Evolutionary conservation across 345 rosid genomes (phyloP).

Genomic region (Populus tremula): DNA sequence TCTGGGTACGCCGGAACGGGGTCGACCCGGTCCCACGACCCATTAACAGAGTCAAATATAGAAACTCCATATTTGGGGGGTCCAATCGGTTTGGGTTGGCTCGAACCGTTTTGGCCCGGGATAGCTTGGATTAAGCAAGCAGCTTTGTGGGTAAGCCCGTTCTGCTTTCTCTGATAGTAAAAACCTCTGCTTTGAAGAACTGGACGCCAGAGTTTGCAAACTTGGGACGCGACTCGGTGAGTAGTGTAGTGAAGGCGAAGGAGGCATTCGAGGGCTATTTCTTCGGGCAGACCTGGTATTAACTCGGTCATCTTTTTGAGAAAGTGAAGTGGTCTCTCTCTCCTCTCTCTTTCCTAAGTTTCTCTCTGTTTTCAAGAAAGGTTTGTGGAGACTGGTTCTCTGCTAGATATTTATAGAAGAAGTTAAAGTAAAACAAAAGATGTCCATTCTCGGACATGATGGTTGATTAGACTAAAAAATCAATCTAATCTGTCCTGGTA

Average conservation of each 20-base stretch:
- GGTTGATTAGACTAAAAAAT: no score
- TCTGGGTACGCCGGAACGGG: slow-evolving; percentile 42
- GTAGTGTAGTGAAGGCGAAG: slow-evolving; percentile 43
- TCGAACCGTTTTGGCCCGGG: not conserved
- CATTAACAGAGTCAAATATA: slow-evolving; percentile 40
- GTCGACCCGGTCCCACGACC: slow-evolving; percentile 42
- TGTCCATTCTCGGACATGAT: no score
- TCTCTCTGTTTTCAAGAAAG: not conserved
- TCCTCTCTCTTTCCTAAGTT: not conserved
- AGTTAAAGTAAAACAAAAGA: not conserved
- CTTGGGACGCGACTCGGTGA: slow-evolving; percentile 45
- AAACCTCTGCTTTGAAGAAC: slow-evolving; percentile 43
- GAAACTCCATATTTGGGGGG: slow-evolving; percentile 37
- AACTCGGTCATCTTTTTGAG: slow-evolving; percentile 24
- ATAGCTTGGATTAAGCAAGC: slow-evolving; percentile 58
- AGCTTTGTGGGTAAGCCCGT: slow-evolving; percentile 39
- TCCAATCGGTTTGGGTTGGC: slow-evolving; percentile 26
- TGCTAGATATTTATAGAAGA: not conserved
- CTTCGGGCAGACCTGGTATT: slow-evolving; percentile 50
- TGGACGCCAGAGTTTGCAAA: slow-evolving; percentile 52
- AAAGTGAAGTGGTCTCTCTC: not conserved
- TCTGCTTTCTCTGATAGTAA: slow-evolving; percentile 40
- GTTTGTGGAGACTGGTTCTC: not conserved
- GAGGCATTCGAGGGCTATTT: slow-evolving; percentile 56
- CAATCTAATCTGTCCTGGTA: no score